phyloP scores from a whole-genome alignment of 257 asterid species.

The Sherardia arvensis region DNA sequence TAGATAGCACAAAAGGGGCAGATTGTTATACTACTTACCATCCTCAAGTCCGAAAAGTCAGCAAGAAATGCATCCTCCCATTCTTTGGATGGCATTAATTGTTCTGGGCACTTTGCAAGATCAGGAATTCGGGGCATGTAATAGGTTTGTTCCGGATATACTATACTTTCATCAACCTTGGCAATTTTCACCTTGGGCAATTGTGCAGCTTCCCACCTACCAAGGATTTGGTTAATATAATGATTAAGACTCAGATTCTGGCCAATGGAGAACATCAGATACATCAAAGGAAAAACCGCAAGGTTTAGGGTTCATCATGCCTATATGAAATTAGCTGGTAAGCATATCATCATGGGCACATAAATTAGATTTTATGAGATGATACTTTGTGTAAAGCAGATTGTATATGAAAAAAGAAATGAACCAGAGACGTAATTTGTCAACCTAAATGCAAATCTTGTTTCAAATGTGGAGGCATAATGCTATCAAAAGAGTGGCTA shows the following conservation, averaged over 20 bases:
- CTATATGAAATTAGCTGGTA: background rate
- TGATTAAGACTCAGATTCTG: background rate
- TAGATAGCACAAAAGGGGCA: background rate
- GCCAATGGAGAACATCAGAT: background rate
- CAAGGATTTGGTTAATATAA: constrained; percentile 1
- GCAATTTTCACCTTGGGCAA: constrained; percentile 69
- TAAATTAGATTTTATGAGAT: background rate
- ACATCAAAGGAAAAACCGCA: background rate
- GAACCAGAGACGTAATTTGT: background rate
- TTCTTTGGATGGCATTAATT: constrained; percentile 67
- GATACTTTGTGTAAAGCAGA: background rate
- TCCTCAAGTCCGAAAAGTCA: constrained; percentile 75
- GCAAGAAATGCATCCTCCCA: constrained; percentile 94
- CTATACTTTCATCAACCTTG: constrained; percentile 36
- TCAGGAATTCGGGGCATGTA: constrained; percentile 97
- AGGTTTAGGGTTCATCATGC: background rate
- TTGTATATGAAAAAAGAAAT: background rate
- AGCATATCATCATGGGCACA: background rate
- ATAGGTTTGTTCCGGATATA: constrained; percentile 51
- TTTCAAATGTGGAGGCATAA: background rate
- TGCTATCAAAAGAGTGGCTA: background rate
- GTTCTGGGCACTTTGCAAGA: constrained; percentile 58
- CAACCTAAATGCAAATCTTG: background rate
- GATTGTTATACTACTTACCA: constrained; percentile 25
- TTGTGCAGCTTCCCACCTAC: constrained; percentile 80